A percentile compares a stretch with the other conserved stretches of the same genome.
phyloP scores from a whole-genome alignment of 305 asterid genomes.

The Fraxinus greggii region DNA sequence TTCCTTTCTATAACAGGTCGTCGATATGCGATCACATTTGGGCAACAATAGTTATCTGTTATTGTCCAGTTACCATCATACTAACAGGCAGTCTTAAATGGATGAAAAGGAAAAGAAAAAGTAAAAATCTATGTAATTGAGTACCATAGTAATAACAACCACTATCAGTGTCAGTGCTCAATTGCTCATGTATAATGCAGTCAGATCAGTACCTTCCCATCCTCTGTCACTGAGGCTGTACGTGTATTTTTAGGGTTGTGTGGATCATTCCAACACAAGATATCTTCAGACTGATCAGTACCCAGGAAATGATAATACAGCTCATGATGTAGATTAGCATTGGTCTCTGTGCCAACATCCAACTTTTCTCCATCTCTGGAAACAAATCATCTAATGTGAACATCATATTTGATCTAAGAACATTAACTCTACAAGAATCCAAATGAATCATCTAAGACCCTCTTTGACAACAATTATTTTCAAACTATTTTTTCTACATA shows the following conservation, averaged over 20 bases:
- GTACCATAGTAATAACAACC: not conserved
- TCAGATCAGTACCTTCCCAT: conserved; percentile 66
- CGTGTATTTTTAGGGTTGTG: conserved; percentile 79
- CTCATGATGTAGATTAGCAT: conserved; percentile 74
- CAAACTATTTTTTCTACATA: not conserved
- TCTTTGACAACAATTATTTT: not conserved
- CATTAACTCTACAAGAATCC: conserved; percentile 6
- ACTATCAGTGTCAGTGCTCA: conserved; percentile 15
- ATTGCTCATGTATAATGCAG: not conserved
- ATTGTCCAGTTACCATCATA: not conserved
- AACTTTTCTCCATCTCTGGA: conserved; percentile 63
- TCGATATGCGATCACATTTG: not conserved
- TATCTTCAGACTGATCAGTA: conserved; percentile 87
- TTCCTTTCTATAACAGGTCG: not conserved
- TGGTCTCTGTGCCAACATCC: conserved; percentile 91
- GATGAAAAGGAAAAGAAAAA: not conserved
- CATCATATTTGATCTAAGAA: conserved; percentile 16
- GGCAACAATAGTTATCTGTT: not conserved
- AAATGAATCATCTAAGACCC: not conserved
- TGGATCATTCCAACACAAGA: conserved; percentile 77
- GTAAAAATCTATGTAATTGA: not conserved
- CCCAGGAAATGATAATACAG: conserved; percentile 88
- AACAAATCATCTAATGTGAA: conserved; percentile 32
- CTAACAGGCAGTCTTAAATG: not conserved
- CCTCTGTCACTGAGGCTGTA: conserved; percentile 74